Evolutionary conservation across 192 early-diverging fungal genomes (phyloP).

Genomic region (Fimicolochytrium jonesii): DNA sequence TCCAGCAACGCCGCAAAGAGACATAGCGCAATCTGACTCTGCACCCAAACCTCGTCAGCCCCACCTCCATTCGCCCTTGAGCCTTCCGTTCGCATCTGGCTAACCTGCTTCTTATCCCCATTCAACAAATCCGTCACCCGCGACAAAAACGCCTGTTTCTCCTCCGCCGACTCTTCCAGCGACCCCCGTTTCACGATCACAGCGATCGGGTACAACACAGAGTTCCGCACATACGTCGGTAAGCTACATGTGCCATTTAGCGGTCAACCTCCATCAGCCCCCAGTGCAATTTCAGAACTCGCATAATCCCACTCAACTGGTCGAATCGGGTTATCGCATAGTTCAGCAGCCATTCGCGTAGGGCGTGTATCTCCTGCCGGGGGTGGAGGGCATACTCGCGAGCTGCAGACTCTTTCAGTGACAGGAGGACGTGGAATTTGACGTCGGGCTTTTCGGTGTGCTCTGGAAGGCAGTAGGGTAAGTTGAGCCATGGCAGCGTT

Average conservation of each 20-base stretch:
- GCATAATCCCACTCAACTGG: constrained; percentile 1
- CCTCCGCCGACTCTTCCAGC: constrained; percentile 50
- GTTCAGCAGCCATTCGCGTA: constrained; percentile 56
- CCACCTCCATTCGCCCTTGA: no score
- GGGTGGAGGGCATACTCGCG: constrained; percentile 57
- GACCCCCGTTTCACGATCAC: constrained; percentile 64
- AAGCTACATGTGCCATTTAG: no score
- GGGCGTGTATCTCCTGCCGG: constrained; percentile 43
- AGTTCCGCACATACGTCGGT: constrained; percentile 49
- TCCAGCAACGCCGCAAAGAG: constrained; percentile 53
- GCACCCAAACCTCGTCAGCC: no score
- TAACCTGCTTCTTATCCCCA: constrained; percentile 39
- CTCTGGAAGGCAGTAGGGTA: constrained; percentile 33
- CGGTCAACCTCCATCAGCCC: no score
- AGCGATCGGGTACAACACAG: constrained; percentile 53
- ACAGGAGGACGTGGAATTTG: constrained; percentile 59
- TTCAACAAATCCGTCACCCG: constrained; percentile 45
- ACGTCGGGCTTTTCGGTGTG: constrained; percentile 46
- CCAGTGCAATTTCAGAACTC: no score
- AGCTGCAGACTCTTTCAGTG: constrained; percentile 50
- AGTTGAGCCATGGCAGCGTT: background rate
- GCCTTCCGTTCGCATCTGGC: no score
- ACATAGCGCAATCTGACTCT: constrained; percentile 45
- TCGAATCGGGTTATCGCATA: constrained; percentile 33
- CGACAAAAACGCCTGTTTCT: constrained; percentile 52